Evolutionary conservation across 1,284 basidiomycete genomes (phyloP), one percentile per base, ranked within the genome.

Genomic region (Macrocystidia cucumis): DNA sequence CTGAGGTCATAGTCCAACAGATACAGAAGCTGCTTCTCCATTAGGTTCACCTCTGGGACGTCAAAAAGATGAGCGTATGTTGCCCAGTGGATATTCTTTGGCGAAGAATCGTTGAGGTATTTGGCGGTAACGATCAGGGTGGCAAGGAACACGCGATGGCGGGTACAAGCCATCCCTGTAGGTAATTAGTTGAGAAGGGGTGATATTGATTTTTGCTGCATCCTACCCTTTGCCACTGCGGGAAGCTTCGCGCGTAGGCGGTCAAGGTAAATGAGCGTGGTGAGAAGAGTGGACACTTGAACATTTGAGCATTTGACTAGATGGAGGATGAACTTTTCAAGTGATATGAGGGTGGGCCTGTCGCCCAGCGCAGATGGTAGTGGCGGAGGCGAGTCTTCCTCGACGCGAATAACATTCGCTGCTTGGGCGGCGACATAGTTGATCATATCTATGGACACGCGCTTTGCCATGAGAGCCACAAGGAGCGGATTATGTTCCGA

Each of bases 121-220:
- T 98, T 98, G 48, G 92, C 87, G 19, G 95, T 85, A 32, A 93
- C 88, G 59, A 98, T 98, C 51, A 98, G 79, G 0, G 88, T 84
- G 24, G 95, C 93, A 47, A 98, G 74, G 63, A 98, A 97, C 44
- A 98, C 85, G 32, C 95, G 85, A 59, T 97, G 93, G 34, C 90
- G 78, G 4, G 93, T 93, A 60, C 89, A 95, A 16, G 86, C 78
- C 71, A 93, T 83, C 34, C 88, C 90, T 87, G 45, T 38, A 29
- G 33, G 36, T 35, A 39, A 33, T 32, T 25, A 34, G 38, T 28
- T 36, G 32, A 36, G 23, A 27, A 42, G 39, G n/a, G 38, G 37
- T 30, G 24, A 24, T 20, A 16, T 4, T 29, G 18, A 33, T 5
- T 34, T 37, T 11, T 19, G 35, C 28, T 32, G 14, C 44, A 43